Percentiles rank a stretch among this genome's conserved stretches.
phyloP scores from a whole-genome alignment of 805 yeast species.

The Starmerella tilneyi region DNA sequence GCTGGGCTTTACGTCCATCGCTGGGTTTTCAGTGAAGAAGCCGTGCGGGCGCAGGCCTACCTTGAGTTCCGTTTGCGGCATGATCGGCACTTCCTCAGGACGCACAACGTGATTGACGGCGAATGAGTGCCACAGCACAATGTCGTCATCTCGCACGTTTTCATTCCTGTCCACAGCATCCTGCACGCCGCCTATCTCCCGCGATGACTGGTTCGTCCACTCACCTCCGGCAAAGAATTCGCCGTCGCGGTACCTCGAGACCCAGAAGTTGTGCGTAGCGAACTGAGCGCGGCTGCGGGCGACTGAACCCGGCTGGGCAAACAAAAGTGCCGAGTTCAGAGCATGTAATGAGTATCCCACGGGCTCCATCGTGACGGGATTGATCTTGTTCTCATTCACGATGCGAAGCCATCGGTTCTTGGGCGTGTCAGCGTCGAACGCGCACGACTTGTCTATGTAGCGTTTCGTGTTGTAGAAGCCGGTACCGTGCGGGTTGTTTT shows the following conservation, averaged over 20 bases:
- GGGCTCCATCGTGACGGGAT: conserved; percentile 57
- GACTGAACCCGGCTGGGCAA: conserved; percentile 53
- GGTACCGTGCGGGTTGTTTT: conserved; percentile 53
- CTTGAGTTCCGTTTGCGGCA: conserved; percentile 69
- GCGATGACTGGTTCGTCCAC: conserved; percentile 71
- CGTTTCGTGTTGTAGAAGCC: conserved; percentile 59
- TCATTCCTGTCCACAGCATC: conserved; percentile 34
- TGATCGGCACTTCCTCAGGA: conserved; percentile 78
- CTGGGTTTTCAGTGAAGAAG: conserved; percentile 71
- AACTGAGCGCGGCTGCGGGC: conserved; percentile 60
- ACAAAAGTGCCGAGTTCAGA: conserved; percentile 67
- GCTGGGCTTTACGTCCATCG: conserved; percentile 64
- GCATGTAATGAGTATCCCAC: conserved; percentile 64
- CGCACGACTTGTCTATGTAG: conserved; percentile 57
- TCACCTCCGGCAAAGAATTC: conserved; percentile 72
- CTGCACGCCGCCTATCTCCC: conserved; percentile 39
- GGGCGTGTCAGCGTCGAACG: conserved; percentile 61
- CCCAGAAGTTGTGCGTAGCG: conserved; percentile 73
- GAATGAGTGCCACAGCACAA: conserved; percentile 71
- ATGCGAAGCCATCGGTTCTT: conserved; percentile 64
- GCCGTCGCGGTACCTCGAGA: conserved; percentile 62
- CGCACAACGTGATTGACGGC: conserved; percentile 75
- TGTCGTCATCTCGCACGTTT: conserved; percentile 57
- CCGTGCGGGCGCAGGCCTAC: conserved; percentile 59
- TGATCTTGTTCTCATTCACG: conserved; percentile 59